phyloP scores from a whole-genome alignment of 495 filamentous ascomycete species.

The Rostrohypoxylon terebratum region DNA sequence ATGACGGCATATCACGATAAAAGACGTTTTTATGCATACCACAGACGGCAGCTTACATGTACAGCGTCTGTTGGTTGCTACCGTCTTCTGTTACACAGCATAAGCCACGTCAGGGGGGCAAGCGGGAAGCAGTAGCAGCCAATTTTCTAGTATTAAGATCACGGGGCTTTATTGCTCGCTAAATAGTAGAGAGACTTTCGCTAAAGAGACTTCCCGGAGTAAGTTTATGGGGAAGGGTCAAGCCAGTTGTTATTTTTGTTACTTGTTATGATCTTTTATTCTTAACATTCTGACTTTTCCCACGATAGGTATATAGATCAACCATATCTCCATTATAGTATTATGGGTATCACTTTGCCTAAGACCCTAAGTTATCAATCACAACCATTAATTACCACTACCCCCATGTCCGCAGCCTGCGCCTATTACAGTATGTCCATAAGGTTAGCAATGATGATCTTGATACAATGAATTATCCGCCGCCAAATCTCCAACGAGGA shows the following conservation, averaged over 20 bases:
- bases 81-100: constrained; percentile 21
- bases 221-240: background rate
- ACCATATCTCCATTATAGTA: background rate
- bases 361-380: background rate
- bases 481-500: constrained; percentile 65
- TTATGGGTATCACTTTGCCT: background rate
- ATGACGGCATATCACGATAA: background rate
- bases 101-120: constrained; percentile 12
- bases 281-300: no score
- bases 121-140: background rate
- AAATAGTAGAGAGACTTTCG: no score
- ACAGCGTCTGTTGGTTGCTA: constrained; percentile 17
- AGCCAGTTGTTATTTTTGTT: background rate
- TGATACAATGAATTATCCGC: constrained; percentile 36
- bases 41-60: background rate
- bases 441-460: constrained; percentile 38
- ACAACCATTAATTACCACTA: background rate
- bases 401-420: background rate
- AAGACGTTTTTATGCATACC: background rate
- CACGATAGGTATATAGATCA: background rate
- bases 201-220: background rate
- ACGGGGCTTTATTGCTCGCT: background rate
- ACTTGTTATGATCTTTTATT: no score
- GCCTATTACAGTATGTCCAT: constrained; percentile 2
- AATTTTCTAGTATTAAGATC: background rate